A percentile compares a stretch with the other conserved stretches of the same genome.
These are phyloP conservation scores for Metarhizium robertsii DNA, from an alignment of 2,329 filamentous ascomycete genomes.

Conservation along the genomic window DNA sequence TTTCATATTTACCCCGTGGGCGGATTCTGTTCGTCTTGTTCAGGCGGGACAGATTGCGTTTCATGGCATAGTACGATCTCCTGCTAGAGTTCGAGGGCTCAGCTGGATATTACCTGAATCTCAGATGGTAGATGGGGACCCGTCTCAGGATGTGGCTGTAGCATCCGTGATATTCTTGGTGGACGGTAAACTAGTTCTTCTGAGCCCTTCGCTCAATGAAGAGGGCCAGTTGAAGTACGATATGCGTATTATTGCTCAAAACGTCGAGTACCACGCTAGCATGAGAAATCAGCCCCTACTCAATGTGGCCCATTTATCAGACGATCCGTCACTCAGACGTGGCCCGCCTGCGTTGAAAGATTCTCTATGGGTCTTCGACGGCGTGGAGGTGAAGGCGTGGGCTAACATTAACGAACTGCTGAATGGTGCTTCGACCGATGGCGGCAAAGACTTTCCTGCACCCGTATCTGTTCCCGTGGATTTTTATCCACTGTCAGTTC, in stretches of 20 bases:
- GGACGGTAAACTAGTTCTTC: slow-evolving; percentile 86
- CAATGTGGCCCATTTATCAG: slow-evolving; percentile 19
- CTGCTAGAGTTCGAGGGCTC: slow-evolving; percentile 81
- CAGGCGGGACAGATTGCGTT: slow-evolving; percentile 98
- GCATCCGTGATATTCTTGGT: slow-evolving; percentile 95
- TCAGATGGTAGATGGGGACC: slow-evolving; percentile 83
- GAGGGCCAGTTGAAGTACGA: slow-evolving; percentile 89
- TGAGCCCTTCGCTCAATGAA: slow-evolving; percentile 78
- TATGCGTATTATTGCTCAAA: slow-evolving; percentile 93
- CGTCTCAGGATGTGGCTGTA: slow-evolving; percentile 87
- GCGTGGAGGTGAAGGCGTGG: slow-evolving; percentile 78
- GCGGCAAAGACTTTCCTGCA: slow-evolving; percentile 59
- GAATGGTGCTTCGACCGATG: slow-evolving; percentile 55
- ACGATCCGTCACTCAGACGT: slow-evolving; percentile 15
- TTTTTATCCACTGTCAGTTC: slow-evolving; percentile 84
- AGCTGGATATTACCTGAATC: slow-evolving; percentile 93
- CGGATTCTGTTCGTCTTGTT: slow-evolving; percentile 64
- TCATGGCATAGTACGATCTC: slow-evolving; percentile 90
- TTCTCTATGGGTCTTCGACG: slow-evolving; percentile 93
- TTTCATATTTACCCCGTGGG: slow-evolving; percentile 71
- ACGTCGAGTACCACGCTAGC: slow-evolving; percentile 89
- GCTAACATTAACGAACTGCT: slow-evolving; percentile 79
- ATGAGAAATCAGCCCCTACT: slow-evolving; percentile 71
- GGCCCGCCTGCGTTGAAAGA: slow-evolving; percentile 53
- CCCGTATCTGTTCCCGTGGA: slow-evolving; percentile 77